These are phyloP conservation scores for Lachnellula cervina DNA, from an alignment of 2,329 filamentous ascomycete genomes.

Conservation along the genomic window DNA sequence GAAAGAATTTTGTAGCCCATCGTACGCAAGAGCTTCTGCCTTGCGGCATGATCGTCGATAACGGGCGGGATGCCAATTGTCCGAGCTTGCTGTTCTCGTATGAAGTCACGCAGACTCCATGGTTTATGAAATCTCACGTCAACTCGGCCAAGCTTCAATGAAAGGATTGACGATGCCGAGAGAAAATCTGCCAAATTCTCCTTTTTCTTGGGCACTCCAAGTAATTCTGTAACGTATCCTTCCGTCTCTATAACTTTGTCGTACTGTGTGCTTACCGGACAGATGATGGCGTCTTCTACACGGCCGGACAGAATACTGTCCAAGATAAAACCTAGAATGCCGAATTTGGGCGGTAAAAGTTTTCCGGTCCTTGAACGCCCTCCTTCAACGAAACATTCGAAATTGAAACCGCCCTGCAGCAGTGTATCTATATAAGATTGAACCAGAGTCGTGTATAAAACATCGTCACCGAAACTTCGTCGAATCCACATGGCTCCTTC, in stretches of 20 bases:
- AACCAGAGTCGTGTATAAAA: constrained; percentile 85
- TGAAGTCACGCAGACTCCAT: constrained; percentile 82
- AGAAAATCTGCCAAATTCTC: constrained; percentile 89
- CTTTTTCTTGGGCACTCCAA: constrained; percentile 92
- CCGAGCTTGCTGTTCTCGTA: constrained; percentile 67
- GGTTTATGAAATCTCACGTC: constrained; percentile 96
- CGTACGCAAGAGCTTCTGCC: constrained; percentile 70
- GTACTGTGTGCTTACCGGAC: constrained; percentile 94
- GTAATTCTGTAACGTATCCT: constrained; percentile 88
- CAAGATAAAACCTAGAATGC: constrained; percentile 85
- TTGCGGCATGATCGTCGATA: constrained; percentile 32
- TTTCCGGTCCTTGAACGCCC: constrained; percentile 91
- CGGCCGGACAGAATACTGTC: constrained; percentile 85
- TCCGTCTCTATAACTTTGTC: constrained; percentile 99
- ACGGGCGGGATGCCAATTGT: constrained; percentile 46
- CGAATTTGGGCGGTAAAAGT: constrained; percentile 88
- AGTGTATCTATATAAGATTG: constrained; percentile 94
- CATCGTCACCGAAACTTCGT: constrained; percentile 85
- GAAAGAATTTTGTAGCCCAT: constrained; percentile 88
- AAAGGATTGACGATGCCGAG: constrained; percentile 80
- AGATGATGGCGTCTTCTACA: constrained; percentile 86
- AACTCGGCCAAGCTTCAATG: constrained; percentile 81
- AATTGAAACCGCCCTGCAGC: constrained; percentile 84
- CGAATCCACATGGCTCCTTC: constrained; percentile 89
- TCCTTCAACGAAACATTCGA: constrained; percentile 97